phyloP scores from a whole-genome alignment of 257 asterid species.

The Euphrasia confusa region DNA sequence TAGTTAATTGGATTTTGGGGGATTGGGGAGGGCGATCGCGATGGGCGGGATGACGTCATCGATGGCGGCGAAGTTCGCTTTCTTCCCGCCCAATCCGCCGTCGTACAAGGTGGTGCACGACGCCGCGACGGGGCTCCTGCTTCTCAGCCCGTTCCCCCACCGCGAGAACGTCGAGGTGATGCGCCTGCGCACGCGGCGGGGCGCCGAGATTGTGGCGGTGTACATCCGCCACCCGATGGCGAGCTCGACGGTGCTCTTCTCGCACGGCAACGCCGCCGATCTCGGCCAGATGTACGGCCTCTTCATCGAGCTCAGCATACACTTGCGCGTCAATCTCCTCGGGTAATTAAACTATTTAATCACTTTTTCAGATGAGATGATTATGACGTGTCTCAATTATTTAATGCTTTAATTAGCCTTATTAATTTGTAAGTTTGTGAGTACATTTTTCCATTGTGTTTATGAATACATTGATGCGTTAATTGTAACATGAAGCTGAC shows the following conservation, averaged over 20 bases:
- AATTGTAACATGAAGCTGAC: neutral
- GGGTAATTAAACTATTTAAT: constrained; percentile 47
- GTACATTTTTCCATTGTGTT: no score
- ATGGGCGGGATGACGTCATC: constrained; percentile 99
- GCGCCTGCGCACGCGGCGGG: constrained; percentile 75
- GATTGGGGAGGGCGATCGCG: neutral
- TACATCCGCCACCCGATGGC: constrained; percentile 92
- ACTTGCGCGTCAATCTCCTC: constrained; percentile 84
- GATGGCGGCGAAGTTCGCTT: constrained; percentile 98
- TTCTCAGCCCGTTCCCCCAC: constrained; percentile 80
- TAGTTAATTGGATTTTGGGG: no score
- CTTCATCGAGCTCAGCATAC: constrained; percentile 82
- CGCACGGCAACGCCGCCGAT: constrained; percentile 98
- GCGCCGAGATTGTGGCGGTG: constrained; percentile 76
- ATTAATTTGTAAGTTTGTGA: neutral
- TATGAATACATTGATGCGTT: no score
- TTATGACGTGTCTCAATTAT: neutral
- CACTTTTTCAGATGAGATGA: neutral
- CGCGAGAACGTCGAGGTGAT: constrained; percentile 89
- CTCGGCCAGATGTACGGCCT: constrained; percentile 98
- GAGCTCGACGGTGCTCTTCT: constrained; percentile 70
- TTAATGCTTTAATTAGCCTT: neutral
- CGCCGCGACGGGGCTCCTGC: constrained; percentile 63
- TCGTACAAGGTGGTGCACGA: constrained; percentile 81
- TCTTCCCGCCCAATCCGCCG: constrained; percentile 94